These are phyloP conservation scores for Amylocystis lapponica DNA, from an alignment of 768 basidiomycete species.

Conservation along the genomic window DNA sequence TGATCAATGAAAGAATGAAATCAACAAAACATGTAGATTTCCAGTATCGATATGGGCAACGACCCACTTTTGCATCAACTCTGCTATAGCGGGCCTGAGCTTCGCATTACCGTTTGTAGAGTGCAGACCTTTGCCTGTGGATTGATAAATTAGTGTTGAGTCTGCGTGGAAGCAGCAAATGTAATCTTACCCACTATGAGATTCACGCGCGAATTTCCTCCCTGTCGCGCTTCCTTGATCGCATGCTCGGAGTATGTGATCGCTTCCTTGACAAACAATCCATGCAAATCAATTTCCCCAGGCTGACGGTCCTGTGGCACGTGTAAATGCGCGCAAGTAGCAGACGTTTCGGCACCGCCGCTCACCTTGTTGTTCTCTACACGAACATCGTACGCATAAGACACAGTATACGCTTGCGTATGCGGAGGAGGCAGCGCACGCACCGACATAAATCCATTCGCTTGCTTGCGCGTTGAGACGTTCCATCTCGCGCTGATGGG, in stretches of 20 bases:
- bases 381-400: no score
- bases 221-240: conserved; percentile 57
- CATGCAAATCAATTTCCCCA: conserved; percentile 86
- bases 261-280: conserved; percentile 91
- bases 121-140: conserved; percentile 76
- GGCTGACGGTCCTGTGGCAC: conserved; percentile 59
- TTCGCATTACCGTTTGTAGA: conserved; percentile 72
- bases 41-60: not conserved
- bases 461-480: conserved; percentile 74
- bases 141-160: not conserved
- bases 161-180: not conserved
- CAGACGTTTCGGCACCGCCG: no score
- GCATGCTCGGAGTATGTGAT: conserved; percentile 67
- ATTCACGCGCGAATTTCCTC: conserved; percentile 59
- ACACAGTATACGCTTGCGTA: no score
- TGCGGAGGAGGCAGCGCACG: conserved; percentile 18
- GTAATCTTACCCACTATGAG: conserved; percentile 75
- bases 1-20: not conserved
- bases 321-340: no score
- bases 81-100: conserved; percentile 88
- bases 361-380: no score
- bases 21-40: conserved; percentile 2
- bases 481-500: conserved; percentile 74
- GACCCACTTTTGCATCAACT: conserved; percentile 72
- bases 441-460: conserved; percentile 82